Evolutionary conservation across 2,329 filamentous ascomycete genomes (phyloP).

Genomic region (Lachnellula occidentalis): DNA sequence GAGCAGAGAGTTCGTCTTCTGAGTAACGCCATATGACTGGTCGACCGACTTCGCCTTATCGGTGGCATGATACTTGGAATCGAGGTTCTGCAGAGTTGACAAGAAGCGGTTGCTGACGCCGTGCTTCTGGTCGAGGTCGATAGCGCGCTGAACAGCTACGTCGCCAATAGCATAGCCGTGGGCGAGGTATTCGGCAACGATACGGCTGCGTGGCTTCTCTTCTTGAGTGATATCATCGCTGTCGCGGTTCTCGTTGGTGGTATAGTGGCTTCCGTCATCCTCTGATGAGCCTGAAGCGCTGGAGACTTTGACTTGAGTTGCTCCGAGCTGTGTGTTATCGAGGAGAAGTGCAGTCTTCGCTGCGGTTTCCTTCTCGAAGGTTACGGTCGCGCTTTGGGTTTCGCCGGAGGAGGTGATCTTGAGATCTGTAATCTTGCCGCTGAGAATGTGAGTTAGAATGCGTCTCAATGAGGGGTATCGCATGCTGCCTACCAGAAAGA

Average conservation of each 20-base stretch:
- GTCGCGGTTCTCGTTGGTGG: conserved; percentile 51
- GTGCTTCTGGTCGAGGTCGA: conserved; percentile 85
- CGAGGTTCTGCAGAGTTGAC: conserved; percentile 67
- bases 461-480: neutral
- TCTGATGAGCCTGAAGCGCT: conserved; percentile 58
- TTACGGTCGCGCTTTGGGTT: conserved; percentile 81
- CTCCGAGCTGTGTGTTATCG: conserved; percentile 91
- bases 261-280: conserved; percentile 51
- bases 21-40: conserved; percentile 73
- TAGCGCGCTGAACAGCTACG: conserved; percentile 70
- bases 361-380: conserved; percentile 93
- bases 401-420: conserved; percentile 64
- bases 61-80: conserved; percentile 79
- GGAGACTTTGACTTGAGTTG: conserved; percentile 74
- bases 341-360: conserved; percentile 95
- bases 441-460: conserved; percentile 34
- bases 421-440: conserved; percentile 85
- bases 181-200: conserved; percentile 92
- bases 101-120: conserved; percentile 79
- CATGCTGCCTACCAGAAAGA: conserved; percentile 71
- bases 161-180: conserved; percentile 78
- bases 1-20: conserved; percentile 60
- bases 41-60: conserved; percentile 83
- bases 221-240: conserved; percentile 79
- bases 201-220: conserved; percentile 91